Conservation (phyloP, 1,284 basidiomycete species). For the Irpex lacteus region DNA sequence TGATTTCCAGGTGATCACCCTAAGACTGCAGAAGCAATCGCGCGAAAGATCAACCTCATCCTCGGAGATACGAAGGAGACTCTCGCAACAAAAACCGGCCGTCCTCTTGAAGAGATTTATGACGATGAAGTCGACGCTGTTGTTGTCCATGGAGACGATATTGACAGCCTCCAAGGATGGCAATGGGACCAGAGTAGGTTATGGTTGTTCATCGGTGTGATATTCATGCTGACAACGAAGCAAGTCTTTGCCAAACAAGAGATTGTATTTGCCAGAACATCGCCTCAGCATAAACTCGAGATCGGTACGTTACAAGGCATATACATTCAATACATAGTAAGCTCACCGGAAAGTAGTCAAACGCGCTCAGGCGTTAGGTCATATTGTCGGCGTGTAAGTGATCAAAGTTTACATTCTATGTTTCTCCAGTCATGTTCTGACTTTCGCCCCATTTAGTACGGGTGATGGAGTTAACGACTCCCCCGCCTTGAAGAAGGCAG, state of each 20-base stretch:
- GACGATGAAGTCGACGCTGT: constrained; percentile 66
- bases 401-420: neutral
- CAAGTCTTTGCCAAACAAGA: constrained; percentile 63
- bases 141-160: constrained; percentile 65
- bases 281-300: constrained; percentile 70
- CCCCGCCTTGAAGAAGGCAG: constrained; percentile 68
- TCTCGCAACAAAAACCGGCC: constrained; percentile 51
- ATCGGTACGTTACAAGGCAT: constrained; percentile 41
- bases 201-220: constrained; percentile 5
- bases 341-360: constrained; percentile 43
- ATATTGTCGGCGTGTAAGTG: constrained; percentile 67
- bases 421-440: constrained; percentile 3
- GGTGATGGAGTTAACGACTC: constrained; percentile 74
- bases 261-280: constrained; percentile 70
- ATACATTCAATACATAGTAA: neutral
- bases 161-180: constrained; percentile 61
- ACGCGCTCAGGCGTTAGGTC: constrained; percentile 65
- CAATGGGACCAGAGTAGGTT: constrained; percentile 63
- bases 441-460: constrained; percentile 28
- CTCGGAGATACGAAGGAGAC: constrained; percentile 63
- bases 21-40: constrained; percentile 68
- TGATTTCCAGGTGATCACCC: constrained; percentile 53
- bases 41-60: constrained; percentile 64
- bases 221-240: neutral
- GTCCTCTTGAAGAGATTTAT: constrained; percentile 56